Percentiles rank a stretch among this genome's conserved stretches.
phyloP scores from a whole-genome alignment of 2,329 filamentous ascomycete species.

The Colletotrichum sp. region DNA sequence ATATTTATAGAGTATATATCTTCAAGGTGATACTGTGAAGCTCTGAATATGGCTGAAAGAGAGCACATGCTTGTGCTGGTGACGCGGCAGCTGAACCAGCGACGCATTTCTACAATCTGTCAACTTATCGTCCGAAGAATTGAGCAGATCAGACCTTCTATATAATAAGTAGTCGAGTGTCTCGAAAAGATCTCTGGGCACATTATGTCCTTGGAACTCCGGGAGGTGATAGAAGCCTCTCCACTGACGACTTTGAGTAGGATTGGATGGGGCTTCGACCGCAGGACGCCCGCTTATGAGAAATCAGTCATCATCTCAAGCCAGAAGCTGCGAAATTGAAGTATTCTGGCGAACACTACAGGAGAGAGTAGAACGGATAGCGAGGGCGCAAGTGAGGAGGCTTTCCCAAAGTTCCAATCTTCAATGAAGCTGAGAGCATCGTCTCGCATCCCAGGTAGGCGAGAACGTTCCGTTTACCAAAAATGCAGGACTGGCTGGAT shows the following conservation, averaged over 20 bases:
- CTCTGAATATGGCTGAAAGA: no score
- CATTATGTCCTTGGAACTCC: accelerated
- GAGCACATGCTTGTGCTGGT: no score
- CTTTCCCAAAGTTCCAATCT: background rate
- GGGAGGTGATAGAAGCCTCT: background rate
- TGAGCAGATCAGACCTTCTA: background rate
- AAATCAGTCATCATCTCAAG: background rate
- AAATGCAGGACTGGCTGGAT: background rate
- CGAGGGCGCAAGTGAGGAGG: background rate
- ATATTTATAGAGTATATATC: no score
- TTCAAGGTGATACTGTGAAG: no score
- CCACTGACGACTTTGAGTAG: background rate
- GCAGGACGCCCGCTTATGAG: background rate
- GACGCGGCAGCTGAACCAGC: no score
- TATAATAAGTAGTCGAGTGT: accelerated
- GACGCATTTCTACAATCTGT: background rate
- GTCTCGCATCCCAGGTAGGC: background rate
- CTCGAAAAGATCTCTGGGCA: background rate
- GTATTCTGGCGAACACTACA: background rate
- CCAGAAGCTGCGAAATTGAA: background rate
- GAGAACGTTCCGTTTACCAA: background rate
- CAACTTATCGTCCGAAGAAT: accelerated
- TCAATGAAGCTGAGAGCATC: background rate
- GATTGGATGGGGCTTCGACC: background rate
- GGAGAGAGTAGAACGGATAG: background rate